Percentiles rank a stretch among this genome's conserved stretches.
Evolutionary conservation across 2,329 filamentous ascomycete species (phyloP).

Genomic region (Didymellaceae sp.): DNA sequence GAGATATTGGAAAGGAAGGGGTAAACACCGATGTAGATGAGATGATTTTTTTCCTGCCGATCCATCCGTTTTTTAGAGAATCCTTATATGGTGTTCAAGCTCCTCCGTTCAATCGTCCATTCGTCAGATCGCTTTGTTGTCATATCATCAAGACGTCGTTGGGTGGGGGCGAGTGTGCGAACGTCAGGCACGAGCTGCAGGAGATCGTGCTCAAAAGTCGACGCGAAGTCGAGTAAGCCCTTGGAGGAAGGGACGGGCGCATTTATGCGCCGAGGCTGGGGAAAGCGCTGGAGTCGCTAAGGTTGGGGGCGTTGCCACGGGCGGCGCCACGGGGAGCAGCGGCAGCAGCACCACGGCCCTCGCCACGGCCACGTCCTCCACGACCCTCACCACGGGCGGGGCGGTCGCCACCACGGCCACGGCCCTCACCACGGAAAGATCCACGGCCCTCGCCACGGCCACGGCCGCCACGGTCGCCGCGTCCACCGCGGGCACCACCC

Average conservation of each 20-base stretch:
- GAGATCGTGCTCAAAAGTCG: slow-evolving; percentile 28
- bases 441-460: slow-evolving; percentile 61
- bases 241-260: too few relatives aligned
- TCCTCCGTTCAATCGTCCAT: slow-evolving; percentile 23
- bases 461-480: slow-evolving; percentile 56
- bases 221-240: slow-evolving; percentile 31
- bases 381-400: slow-evolving; percentile 56
- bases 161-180: too few relatives aligned
- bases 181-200: slow-evolving; percentile 21
- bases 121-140: slow-evolving; percentile 28
- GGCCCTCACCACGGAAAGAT: slow-evolving; percentile 56
- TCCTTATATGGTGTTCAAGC: slow-evolving; percentile 31
- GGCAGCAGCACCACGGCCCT: slow-evolving; percentile 6
- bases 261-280: slow-evolving; percentile 58
- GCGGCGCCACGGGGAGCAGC: slow-evolving; percentile 2
- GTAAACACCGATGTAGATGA: slow-evolving; percentile 24
- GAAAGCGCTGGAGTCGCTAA: slow-evolving; percentile 60
- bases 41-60: slow-evolving; percentile 24
- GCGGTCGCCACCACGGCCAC: slow-evolving; percentile 57
- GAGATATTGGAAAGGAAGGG: too few relatives aligned
- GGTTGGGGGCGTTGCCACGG: slow-evolving; percentile 51
- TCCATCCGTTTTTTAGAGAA: slow-evolving; percentile 32
- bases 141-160: slow-evolving; percentile 19
- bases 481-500: slow-evolving; percentile 53
- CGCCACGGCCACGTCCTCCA: slow-evolving; percentile 57